Evolutionary conservation across 345 rosid genomes (phyloP).

Genomic region (Salix koriyanagi): DNA sequence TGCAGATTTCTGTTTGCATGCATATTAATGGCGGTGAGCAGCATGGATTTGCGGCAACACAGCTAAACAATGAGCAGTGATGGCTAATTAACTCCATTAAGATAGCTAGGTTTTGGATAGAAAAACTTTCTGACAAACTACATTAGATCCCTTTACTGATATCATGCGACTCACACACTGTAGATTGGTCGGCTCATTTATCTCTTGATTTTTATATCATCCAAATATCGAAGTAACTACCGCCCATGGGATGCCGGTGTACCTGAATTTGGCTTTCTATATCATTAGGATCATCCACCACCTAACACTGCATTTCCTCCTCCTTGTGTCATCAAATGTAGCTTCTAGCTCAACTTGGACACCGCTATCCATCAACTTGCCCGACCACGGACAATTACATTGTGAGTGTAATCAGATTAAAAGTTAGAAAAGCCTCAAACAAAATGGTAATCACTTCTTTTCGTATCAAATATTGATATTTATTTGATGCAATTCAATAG

Average conservation of each 20-base stretch:
- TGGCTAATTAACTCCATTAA: neutral
- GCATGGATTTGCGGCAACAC: neutral
- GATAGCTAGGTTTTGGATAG: neutral
- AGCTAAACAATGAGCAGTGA: neutral
- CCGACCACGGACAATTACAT: no score
- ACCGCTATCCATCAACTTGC: neutral
- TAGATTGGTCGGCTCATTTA: neutral
- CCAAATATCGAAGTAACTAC: constrained; percentile 1
- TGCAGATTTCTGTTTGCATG: no score
- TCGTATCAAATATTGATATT: no score
- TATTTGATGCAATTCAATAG: no score
- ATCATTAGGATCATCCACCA: neutral
- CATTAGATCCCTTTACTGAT: no score
- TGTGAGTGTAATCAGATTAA: no score
- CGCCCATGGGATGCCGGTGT: constrained; percentile 12
- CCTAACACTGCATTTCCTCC: neutral
- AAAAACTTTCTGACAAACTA: no score
- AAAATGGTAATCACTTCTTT: no score
- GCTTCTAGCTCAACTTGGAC: constrained; percentile 4
- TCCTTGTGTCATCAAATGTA: constrained; percentile 2
- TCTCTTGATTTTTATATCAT: no score
- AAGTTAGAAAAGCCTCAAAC: no score
- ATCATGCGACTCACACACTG: no score
- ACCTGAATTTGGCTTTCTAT: constrained; percentile 3
- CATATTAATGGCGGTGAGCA: neutral